Evolutionary conservation across 768 basidiomycete genomes (phyloP).

Genomic region (Psilocybe sp.): DNA sequence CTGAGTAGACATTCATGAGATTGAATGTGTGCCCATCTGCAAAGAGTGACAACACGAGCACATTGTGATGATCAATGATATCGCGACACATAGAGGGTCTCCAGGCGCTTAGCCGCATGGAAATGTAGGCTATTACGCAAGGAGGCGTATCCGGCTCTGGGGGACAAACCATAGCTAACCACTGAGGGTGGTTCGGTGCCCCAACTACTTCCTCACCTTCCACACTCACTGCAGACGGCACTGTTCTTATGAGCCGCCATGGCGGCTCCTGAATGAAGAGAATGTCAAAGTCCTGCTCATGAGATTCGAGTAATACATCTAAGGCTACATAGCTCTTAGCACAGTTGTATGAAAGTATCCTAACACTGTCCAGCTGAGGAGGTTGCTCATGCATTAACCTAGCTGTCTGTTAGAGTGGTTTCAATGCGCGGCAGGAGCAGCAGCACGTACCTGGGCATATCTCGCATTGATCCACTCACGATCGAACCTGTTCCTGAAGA

Average conservation of each 20-base stretch:
- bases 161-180: not conserved
- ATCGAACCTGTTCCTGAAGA: no score
- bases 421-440: no score
- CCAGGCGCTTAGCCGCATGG: not conserved
- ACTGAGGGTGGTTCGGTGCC: not conserved
- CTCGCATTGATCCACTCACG: no score
- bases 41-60: not conserved
- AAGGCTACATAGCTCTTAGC: not conserved
- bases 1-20: not conserved
- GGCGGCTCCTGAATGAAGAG: slow-evolving; percentile 1
- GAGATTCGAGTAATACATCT: not conserved
- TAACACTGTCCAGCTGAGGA: not conserved
- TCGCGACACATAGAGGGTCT: not conserved
- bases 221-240: not conserved
- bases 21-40: not conserved
- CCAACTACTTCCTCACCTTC: not conserved
- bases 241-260: not conserved
- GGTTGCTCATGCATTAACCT: no score
- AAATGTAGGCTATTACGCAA: not conserved
- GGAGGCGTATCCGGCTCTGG: not conserved
- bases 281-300: not conserved
- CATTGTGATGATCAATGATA: slow-evolving; percentile 3
- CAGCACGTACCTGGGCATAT: no score
- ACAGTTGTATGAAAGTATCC: not conserved
- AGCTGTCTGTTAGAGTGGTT: no score